These are phyloP conservation scores for Penicillium nucicola DNA, from an alignment of 495 filamentous ascomycete species.

Conservation along the genomic window DNA sequence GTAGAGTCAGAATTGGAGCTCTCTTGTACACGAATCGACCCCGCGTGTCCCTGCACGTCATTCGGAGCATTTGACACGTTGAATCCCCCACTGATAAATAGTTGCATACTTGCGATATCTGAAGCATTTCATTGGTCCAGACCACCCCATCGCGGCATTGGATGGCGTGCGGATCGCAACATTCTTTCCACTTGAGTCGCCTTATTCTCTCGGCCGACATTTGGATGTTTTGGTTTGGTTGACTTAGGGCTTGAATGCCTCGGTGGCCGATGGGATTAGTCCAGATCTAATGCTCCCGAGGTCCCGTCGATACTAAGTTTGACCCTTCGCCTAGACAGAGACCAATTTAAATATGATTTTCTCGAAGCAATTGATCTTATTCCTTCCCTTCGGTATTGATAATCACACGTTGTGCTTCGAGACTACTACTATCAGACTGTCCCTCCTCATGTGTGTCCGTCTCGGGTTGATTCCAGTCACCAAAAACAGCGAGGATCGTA, in stretches of 20 bases:
- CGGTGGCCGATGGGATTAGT: no score
- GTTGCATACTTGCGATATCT: background rate
- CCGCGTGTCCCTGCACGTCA: slow-evolving; percentile 17
- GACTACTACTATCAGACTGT: slow-evolving; percentile 8
- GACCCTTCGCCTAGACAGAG: no score
- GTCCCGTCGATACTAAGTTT: no score
- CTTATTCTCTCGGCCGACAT: background rate
- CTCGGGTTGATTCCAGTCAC: slow-evolving; percentile 9
- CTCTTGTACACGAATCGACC: background rate
- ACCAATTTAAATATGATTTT: no score
- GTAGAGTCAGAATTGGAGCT: background rate
- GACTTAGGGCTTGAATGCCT: no score
- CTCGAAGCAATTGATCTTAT: background rate
- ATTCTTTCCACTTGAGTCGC: slow-evolving; percentile 24
- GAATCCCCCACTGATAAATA: background rate
- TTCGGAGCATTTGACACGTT: slow-evolving; percentile 16
- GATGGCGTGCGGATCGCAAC: slow-evolving; percentile 26
- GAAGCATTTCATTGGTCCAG: background rate
- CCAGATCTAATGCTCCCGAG: no score
- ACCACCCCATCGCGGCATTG: slow-evolving; percentile 12
- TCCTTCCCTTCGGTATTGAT: background rate
- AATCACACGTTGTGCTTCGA: slow-evolving; percentile 14
- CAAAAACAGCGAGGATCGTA: slow-evolving; percentile 14
- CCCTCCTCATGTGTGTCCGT: background rate
- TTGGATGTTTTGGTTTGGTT: no score